Percentiles rank a stretch among this genome's conserved stretches.
Conservation (phyloP, 2,329 filamentous ascomycete genomes). For the Chlorencoelia australis region DNA sequence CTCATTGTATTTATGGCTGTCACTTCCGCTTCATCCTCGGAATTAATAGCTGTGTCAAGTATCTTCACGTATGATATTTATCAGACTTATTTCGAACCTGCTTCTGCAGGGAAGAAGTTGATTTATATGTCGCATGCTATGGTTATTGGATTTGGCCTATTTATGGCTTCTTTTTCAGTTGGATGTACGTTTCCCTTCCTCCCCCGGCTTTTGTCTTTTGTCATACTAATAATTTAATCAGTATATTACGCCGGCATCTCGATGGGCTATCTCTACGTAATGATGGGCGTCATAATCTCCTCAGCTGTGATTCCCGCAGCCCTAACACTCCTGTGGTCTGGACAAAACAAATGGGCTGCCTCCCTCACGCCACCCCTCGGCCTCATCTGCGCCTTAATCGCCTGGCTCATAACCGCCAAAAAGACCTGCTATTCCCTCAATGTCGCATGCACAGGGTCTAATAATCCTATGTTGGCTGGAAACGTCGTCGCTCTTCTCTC, state of each 20-base stretch:
- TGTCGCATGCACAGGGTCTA: slow-evolving; percentile 70
- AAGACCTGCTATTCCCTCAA: slow-evolving; percentile 57
- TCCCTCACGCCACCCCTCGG: slow-evolving; percentile 60
- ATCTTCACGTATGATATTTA: slow-evolving; percentile 87
- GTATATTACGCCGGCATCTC: slow-evolving; percentile 51
- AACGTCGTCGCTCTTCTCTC: slow-evolving; percentile 76
- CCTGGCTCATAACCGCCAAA: slow-evolving; percentile 69
- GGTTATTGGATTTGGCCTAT: slow-evolving; percentile 63
- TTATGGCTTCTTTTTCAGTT: slow-evolving; percentile 70
- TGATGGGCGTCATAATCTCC: slow-evolving; percentile 89
- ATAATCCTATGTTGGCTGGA: slow-evolving; percentile 78
- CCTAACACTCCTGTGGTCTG: slow-evolving; percentile 69
- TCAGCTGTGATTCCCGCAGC: slow-evolving; percentile 76
- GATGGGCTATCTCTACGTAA: slow-evolving; percentile 81
- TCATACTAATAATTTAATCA: slow-evolving; percentile 29
- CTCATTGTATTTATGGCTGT: slow-evolving; percentile 86
- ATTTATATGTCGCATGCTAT: slow-evolving; percentile 71
- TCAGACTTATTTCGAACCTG: slow-evolving; percentile 74
- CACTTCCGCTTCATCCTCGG: slow-evolving; percentile 65
- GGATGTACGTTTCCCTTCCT: slow-evolving; percentile 33
- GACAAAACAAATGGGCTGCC: slow-evolving; percentile 68
- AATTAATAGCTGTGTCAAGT: slow-evolving; percentile 78
- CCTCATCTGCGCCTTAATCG: slow-evolving; percentile 56
- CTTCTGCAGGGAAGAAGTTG: slow-evolving; percentile 62
- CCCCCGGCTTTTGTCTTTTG: slow-evolving; percentile 28